Conservation (phyloP, 2,329 filamentous ascomycete species). For the Colletotrichum cereale region DNA sequence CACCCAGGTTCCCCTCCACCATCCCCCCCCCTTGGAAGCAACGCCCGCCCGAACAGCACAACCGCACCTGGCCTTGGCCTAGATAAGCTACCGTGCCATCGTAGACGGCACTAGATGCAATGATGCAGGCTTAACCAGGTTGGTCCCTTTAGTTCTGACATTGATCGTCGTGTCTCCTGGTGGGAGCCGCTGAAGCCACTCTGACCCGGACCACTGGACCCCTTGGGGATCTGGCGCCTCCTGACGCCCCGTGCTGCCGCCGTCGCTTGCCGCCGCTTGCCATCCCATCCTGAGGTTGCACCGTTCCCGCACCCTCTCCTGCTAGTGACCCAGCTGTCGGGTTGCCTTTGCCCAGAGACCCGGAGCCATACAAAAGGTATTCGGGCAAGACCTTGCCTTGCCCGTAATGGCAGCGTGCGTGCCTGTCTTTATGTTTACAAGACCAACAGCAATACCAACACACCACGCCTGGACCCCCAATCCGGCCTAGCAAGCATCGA, state of each 20-base stretch:
- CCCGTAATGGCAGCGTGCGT: not conserved
- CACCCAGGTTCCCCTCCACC: not conserved
- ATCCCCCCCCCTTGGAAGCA: not conserved
- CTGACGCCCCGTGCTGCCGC: slow-evolving; percentile 28
- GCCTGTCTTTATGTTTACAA: not conserved
- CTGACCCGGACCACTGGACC: slow-evolving; percentile 22
- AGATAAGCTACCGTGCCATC: slow-evolving; percentile 1
- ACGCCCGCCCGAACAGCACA: not conserved
- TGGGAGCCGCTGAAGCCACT: slow-evolving; percentile 27
- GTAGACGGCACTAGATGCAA: not conserved
- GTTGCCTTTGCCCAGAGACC: slow-evolving; percentile 12
- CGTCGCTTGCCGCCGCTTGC: slow-evolving; percentile 32
- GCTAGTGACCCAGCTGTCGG: slow-evolving; percentile 30
- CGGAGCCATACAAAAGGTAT: not conserved
- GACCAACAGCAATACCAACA: no score
- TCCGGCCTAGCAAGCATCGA: not conserved
- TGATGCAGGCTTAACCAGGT: not conserved
- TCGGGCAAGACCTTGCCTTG: no score
- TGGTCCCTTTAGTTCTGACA: not conserved
- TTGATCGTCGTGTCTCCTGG: slow-evolving; percentile 1
- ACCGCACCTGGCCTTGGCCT: not conserved
- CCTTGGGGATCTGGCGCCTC: slow-evolving; percentile 14
- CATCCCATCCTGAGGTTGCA: slow-evolving; percentile 31
- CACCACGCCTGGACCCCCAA: not conserved
- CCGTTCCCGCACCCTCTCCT: slow-evolving; percentile 7